These are phyloP conservation scores for Zymoseptoria crescenta DNA, from an alignment of 2,329 filamentous ascomycete species.

Conservation along the genomic window DNA sequence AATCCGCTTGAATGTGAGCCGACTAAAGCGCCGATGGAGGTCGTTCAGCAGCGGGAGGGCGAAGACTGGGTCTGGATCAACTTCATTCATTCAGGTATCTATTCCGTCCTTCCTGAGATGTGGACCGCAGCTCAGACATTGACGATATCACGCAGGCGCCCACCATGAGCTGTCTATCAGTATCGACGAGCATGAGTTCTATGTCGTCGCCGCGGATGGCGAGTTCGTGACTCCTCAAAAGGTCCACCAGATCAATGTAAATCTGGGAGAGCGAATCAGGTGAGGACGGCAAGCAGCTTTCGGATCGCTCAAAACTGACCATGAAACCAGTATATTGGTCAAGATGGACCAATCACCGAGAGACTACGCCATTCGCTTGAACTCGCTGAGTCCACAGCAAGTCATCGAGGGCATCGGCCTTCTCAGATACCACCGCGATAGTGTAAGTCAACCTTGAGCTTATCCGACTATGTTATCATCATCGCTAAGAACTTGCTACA, in stretches of 20 bases:
- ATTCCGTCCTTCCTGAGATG: background rate
- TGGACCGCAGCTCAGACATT: background rate
- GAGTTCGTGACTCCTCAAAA: slow-evolving; percentile 15
- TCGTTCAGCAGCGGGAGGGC: slow-evolving; percentile 9
- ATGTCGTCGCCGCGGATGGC: slow-evolving; percentile 16
- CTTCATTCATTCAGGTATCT: slow-evolving; percentile 10
- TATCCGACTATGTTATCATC: background rate
- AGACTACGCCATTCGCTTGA: slow-evolving; percentile 9
- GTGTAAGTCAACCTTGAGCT: background rate
- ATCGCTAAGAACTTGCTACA: background rate
- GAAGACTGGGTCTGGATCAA: slow-evolving; percentile 13
- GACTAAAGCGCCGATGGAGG: slow-evolving; percentile 11
- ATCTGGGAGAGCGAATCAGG: slow-evolving; percentile 11
- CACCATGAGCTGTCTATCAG: slow-evolving; percentile 16
- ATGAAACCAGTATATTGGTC: slow-evolving; percentile 7
- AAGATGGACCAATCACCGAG: slow-evolving; percentile 12
- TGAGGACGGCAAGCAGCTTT: background rate
- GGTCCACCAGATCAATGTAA: slow-evolving; percentile 7
- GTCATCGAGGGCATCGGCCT: background rate
- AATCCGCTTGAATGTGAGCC: slow-evolving; percentile 12
- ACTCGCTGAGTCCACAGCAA: background rate
- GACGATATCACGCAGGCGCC: slow-evolving; percentile 1
- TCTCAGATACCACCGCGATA: background rate
- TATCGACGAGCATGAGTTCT: slow-evolving; percentile 17
- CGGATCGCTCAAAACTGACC: background rate